A percentile compares a stretch with the other conserved stretches of the same genome.
Evolutionary conservation across 2,329 filamentous ascomycete species (phyloP).

Genomic region (Iodosphaeria phyllophila): DNA sequence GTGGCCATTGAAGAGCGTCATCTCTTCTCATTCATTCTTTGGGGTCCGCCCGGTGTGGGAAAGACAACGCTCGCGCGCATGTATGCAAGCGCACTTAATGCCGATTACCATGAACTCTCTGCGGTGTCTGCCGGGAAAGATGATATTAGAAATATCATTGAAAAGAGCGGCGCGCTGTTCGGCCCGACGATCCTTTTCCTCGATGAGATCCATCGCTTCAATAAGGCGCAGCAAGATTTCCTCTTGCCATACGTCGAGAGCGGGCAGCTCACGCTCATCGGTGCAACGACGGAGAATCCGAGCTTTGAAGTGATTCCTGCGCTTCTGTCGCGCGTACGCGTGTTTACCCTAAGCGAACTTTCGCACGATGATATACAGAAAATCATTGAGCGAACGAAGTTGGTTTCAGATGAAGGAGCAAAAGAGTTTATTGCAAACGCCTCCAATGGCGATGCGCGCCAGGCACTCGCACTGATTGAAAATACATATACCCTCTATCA

Average conservation of each 20-base stretch:
- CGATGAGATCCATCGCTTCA: slow-evolving; percentile 90
- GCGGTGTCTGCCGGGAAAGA: slow-evolving; percentile 65
- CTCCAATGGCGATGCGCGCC: slow-evolving; percentile 81
- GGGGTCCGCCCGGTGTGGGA: slow-evolving; percentile 65
- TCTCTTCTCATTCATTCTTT: slow-evolving; percentile 89
- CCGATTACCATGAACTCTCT: slow-evolving; percentile 86
- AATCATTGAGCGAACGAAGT: slow-evolving; percentile 66
- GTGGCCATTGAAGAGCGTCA: slow-evolving; percentile 71
- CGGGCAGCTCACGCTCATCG: slow-evolving; percentile 78
- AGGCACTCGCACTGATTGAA: slow-evolving; percentile 78
- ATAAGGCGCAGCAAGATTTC: slow-evolving; percentile 83
- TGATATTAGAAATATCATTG: too few species aligned
- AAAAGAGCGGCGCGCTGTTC: slow-evolving; percentile 59
- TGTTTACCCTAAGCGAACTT: slow-evolving; percentile 69
- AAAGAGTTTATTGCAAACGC: slow-evolving; percentile 77
- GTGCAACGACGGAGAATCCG: slow-evolving; percentile 92
- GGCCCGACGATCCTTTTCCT: slow-evolving; percentile 91
- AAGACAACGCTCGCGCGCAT: slow-evolving; percentile 86
- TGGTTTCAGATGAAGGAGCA: slow-evolving; percentile 45
- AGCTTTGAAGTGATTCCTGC: slow-evolving; percentile 85
- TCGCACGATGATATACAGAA: slow-evolving; percentile 48
- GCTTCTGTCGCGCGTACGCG: slow-evolving; percentile 73
- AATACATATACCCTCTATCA: too few species aligned
- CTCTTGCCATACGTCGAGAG: slow-evolving; percentile 85
- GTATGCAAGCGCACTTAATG: slow-evolving; percentile 73